Evolutionary conservation across 257 asterid genomes (phyloP).

Genomic region (Capsicum pubescens): DNA sequence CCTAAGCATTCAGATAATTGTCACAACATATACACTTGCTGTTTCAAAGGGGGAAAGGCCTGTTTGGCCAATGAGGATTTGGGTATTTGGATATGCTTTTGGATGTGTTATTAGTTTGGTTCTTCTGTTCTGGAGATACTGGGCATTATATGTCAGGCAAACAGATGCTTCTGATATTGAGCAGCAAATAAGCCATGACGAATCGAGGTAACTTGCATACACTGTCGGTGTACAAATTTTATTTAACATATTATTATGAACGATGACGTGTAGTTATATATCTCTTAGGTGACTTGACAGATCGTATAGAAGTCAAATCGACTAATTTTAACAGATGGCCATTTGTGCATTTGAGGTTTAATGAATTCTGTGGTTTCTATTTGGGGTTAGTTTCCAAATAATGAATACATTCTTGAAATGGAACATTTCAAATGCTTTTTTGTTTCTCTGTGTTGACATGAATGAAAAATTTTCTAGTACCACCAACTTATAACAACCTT

Average conservation of each 20-base stretch:
- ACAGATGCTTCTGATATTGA: conserved; percentile 61
- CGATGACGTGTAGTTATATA: too few relatives aligned
- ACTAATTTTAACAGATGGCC: too few relatives aligned
- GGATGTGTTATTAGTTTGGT: conserved; percentile 68
- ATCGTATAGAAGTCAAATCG: too few relatives aligned
- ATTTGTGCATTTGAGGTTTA: too few relatives aligned
- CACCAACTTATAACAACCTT: neutral
- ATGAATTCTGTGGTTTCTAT: too few relatives aligned
- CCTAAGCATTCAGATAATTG: conserved; percentile 56
- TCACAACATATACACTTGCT: conserved; percentile 49
- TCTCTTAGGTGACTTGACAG: too few relatives aligned
- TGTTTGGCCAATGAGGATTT: conserved; percentile 92
- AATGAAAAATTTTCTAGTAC: too few relatives aligned
- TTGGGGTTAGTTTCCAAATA: too few relatives aligned
- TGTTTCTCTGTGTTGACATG: too few relatives aligned
- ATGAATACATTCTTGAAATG: too few relatives aligned
- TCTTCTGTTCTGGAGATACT: conserved; percentile 61
- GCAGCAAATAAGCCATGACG: conserved; percentile 63
- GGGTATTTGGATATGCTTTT: conserved; percentile 79
- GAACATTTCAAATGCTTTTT: too few relatives aligned
- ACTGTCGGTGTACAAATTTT: neutral
- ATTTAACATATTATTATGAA: too few relatives aligned
- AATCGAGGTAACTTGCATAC: conserved; percentile 61
- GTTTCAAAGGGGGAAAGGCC: conserved; percentile 74
- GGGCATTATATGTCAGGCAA: conserved; percentile 36